Evolutionary conservation across 1,284 basidiomycete genomes (phyloP), one percentile per base, ranked within the genome.

Genomic region (Tilletiopsis washingtonensis): DNA sequence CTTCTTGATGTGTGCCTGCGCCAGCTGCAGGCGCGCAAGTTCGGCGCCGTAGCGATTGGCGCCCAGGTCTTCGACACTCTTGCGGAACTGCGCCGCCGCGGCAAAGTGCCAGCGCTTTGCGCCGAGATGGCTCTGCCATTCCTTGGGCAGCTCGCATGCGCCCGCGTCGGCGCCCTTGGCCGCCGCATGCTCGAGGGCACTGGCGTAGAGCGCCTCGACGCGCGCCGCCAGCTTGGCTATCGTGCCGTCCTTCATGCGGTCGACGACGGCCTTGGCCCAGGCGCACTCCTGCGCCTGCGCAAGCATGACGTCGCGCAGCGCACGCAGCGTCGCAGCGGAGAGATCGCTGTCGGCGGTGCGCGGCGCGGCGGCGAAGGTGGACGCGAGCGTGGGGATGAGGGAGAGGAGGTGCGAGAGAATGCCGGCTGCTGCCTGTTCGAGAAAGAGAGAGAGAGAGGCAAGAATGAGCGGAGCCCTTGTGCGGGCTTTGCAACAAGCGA

Each of bases 251-350:
- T 88, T 91, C 75, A 84, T 78, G 55, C 83, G 77, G 71, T 88
- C 57, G 32, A 24, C 76, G 57, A 86, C 84, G 5, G 90, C 91
- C 61, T 86, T 82, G 71, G 94, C 91, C 91, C 93, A 97, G 47
- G 84, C 88, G 67, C 90, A 94, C 76, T 98, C 93, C 67, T 97
- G 91, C 0, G 91, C 91, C 75, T 97, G 90, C 0, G 90, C 90
- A 1, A 96, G 79, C 81, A 90, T 86, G 48, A 96, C 79, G 57
- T 77, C 80, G 62, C 86, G 81, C 20, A 97, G 69, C 20, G 82
- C 78, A 39, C 77, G 78, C 20, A 90, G 66, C 78, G 73, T 93
- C 87, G 21, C 74, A 68, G 36, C 73, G 69, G 12, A 68, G 61
- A 42, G 72, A 64, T 59, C 74, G 53, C 23, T 69, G 27, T 40